Base-by-base conservation (phyloP, 352 stramenopile genomes). In the Phytophthora tubulina region DNA sequence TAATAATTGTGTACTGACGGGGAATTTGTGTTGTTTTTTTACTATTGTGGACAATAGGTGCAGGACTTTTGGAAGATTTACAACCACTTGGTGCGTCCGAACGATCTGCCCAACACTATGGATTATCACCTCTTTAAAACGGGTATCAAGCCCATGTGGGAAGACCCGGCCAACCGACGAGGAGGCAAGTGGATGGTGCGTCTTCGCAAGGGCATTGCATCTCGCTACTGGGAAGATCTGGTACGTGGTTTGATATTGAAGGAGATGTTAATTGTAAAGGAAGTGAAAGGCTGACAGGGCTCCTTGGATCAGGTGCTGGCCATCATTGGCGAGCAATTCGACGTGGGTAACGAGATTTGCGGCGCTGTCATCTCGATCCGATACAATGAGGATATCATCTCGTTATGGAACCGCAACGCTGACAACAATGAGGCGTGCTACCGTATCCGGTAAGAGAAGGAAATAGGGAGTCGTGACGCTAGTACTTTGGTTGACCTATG, bases 101-200 rank as follows among this genome's bases (percentile, higher is more conserved):
- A 97, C 75, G 91, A 98, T 55, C 79, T 98, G 11, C 81, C 84
- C 30, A 96, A 93, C 73, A 93, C 86, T 4, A 97, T 96, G 80
- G 94, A 98, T 65, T 97, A 97, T 63, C 92, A 98, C 63, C 78
- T 98, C 33, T 98, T 98, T 67, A 97, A 97, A 75, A 91, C 95
- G 3, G 94, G 93, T 38, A 98, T 98, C 68, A 98, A 97, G 78
- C 94, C 94, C 13, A 97, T 97, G 77, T 98, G 94, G 94, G 94
- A 98, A 75, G 94, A 98, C 61, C n/a, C 80, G 11, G 84, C 89
- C 15, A 98, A 98, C 69, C 79, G 92, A 74, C 84, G 88, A 75
- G 94, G 94, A 42, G 94, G 94, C 65, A 98, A 98, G 83, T 97
- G 94, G 87, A 97, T 97, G 87, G 87, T 98, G 30, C 90, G 94